These are phyloP conservation scores for Eucalyptus sp. DNA, from an alignment of 345 rosid species.

Conservation along the genomic window DNA sequence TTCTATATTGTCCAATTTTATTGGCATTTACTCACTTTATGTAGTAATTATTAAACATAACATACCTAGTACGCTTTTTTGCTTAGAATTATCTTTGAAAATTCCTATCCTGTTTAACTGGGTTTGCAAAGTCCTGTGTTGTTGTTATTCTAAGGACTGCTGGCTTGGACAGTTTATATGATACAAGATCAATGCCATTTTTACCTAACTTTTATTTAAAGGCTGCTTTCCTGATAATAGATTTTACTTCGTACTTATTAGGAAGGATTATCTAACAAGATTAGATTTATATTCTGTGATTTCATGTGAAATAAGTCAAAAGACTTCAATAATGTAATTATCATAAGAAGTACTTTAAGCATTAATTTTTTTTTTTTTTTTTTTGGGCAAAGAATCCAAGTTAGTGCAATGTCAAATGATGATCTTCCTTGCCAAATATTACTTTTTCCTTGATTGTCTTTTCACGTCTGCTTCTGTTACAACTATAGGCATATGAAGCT, in stretches of 20 bases:
- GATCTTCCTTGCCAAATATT: not conserved
- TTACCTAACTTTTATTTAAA: not conserved
- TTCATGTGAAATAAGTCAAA: not conserved
- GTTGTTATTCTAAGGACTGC: not conserved
- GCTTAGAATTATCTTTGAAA: not conserved
- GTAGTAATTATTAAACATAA: not conserved
- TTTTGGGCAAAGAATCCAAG: not conserved
- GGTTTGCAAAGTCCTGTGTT: not conserved
- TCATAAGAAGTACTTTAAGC: not conserved
- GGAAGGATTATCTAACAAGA: not conserved
- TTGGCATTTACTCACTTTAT: not conserved
- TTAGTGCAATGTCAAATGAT: not conserved
- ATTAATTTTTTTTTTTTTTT: not conserved
- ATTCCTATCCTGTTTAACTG: not conserved
- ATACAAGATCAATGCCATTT: not conserved
- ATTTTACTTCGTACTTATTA: not conserved
- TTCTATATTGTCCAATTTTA: not conserved
- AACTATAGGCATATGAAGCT: conserved; percentile 63
- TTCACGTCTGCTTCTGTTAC: not conserved
- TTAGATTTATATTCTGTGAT: not conserved
- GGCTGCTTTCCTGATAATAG: not conserved
- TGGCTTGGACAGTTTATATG: not conserved
- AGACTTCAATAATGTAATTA: not conserved
- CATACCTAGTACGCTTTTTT: not conserved
- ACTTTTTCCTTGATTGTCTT: not conserved